Percentiles rank a stretch among this genome's conserved stretches.
Evolutionary conservation across 2,329 filamentous ascomycete species (phyloP).

Genomic region (Beauveria varroae): DNA sequence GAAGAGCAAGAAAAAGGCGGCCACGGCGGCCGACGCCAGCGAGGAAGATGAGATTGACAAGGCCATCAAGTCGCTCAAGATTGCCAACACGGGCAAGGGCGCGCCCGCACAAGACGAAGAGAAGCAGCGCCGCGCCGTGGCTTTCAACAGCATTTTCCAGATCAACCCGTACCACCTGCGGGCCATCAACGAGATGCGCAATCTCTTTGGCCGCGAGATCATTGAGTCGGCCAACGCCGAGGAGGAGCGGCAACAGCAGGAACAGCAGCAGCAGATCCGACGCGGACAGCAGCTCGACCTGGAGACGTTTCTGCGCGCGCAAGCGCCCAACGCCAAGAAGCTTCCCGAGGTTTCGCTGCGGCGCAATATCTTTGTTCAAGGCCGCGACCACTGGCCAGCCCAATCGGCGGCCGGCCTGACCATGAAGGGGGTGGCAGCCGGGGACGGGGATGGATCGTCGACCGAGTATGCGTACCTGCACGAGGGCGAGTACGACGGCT

Average conservation of each 20-base stretch:
- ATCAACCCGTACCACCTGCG: conserved; percentile 66
- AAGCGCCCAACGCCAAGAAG: conserved; percentile 46
- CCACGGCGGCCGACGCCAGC: conserved; percentile 15
- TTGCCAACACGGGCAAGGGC: conserved; percentile 17
- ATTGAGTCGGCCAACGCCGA: conserved; percentile 47
- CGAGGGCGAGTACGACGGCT: conserved; percentile 61
- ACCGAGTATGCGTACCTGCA: conserved; percentile 71
- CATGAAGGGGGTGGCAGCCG: conserved; percentile 55
- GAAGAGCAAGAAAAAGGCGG: conserved; percentile 30
- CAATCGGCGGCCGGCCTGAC: conserved; percentile 72
- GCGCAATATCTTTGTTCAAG: conserved; percentile 77
- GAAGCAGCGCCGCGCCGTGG: conserved; percentile 19
- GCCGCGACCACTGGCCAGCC: conserved; percentile 80
- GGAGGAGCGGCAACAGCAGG: conserved; percentile 34
- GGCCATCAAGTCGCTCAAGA: conserved; percentile 42
- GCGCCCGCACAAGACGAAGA: background rate
- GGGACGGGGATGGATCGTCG: conserved; percentile 44
- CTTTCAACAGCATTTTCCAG: conserved; percentile 33
- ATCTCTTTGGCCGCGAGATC: conserved; percentile 48
- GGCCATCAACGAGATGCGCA: conserved; percentile 82
- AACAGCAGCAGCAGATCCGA: conserved; percentile 21
- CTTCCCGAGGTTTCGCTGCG: conserved; percentile 65
- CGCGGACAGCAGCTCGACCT: conserved; percentile 46
- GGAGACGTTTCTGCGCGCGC: conserved; percentile 46
- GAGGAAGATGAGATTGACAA: conserved; percentile 49